Conservation (phyloP, 306 rosid genomes). For the Gleditsia sinensis region DNA sequence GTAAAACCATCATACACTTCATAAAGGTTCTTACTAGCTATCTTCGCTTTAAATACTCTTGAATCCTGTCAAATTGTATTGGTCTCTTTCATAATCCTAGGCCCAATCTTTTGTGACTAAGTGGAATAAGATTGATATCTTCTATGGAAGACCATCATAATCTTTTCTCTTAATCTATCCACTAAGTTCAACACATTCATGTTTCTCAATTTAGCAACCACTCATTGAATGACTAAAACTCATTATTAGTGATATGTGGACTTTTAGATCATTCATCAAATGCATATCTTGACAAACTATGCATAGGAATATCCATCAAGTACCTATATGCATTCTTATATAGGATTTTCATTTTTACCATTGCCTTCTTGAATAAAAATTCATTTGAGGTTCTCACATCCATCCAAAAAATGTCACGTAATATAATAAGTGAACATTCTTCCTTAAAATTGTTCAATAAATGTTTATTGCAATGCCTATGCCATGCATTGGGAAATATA, state of each 20-base stretch:
- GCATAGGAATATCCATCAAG: not conserved
- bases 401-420: not conserved
- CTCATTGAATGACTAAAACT: constrained; percentile 5
- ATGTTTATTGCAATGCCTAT: not conserved
- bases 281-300: not conserved
- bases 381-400: too few relatives aligned
- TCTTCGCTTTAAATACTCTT: too few relatives aligned
- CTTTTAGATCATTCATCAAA: not conserved
- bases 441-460: not conserved
- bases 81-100: too few relatives aligned
- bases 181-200: not conserved
- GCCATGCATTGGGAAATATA: not conserved
- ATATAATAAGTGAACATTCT: not conserved
- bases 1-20: too few relatives aligned
- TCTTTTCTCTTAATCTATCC: too few relatives aligned
- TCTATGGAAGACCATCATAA: too few relatives aligned
- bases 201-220: not conserved
- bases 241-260: not conserved
- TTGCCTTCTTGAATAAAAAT: not conserved
- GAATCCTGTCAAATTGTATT: too few relatives aligned
- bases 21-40: too few relatives aligned
- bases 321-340: not conserved
- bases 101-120: too few relatives aligned
- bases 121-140: too few relatives aligned
- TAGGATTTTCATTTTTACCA: not conserved